These are phyloP conservation scores for Amaranthus tricolor DNA, from an alignment of 179 eudicot genomes.

Conservation along the genomic window DNA sequence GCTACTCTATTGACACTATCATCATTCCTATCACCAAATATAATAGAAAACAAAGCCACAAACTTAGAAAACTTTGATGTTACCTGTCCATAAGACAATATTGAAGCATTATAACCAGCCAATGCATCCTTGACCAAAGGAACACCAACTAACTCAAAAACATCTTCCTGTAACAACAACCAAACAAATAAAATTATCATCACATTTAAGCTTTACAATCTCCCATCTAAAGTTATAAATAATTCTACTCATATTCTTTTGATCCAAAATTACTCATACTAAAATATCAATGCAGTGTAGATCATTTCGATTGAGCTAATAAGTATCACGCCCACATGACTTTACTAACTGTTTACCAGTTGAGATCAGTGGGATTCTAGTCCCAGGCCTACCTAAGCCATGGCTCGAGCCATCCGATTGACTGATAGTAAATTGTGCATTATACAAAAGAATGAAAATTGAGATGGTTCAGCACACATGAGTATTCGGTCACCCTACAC, in stretches of 20 bases:
- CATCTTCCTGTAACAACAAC: constrained; percentile 67
- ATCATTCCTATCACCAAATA: neutral
- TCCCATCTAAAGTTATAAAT: neutral
- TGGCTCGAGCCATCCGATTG: too few relatives aligned
- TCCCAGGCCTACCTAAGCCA: too few relatives aligned
- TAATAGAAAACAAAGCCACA: neutral
- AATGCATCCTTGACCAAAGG: constrained; percentile 86
- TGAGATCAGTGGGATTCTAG: too few relatives aligned
- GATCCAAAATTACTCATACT: neutral
- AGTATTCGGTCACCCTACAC: too few relatives aligned
- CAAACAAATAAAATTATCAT: neutral
- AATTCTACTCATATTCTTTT: neutral
- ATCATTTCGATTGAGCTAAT: too few relatives aligned
- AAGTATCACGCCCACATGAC: too few relatives aligned
- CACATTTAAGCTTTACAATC: neutral
- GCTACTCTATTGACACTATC: too few relatives aligned
- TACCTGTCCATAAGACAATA: constrained; percentile 97
- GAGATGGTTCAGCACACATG: too few relatives aligned
- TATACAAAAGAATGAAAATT: too few relatives aligned
- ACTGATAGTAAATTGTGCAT: too few relatives aligned
- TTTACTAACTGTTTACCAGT: too few relatives aligned
- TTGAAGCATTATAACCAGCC: constrained; percentile 84
- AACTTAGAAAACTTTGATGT: too few relatives aligned
- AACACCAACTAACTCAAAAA: constrained; percentile 68
- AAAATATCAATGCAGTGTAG: neutral